Base-by-base conservation (phyloP, 805 yeast genomes). In the Cyberlindnera subsufficiens region DNA sequence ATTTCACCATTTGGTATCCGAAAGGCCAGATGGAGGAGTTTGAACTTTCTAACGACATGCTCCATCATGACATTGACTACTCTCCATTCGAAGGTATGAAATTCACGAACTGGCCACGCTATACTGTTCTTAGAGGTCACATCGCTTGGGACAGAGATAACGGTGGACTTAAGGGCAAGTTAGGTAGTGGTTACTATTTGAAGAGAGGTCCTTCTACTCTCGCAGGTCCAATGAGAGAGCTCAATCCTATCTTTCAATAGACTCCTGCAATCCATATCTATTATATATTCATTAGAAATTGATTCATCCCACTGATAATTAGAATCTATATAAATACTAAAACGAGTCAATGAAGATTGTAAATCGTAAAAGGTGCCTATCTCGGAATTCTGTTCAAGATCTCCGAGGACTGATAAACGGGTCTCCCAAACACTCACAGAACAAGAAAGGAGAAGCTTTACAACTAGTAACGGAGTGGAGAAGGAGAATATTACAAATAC, bases 1-100 rank as follows among this genome's bases (percentile, higher is more conserved):
- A 72, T 47, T 37, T 72, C 16, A 69, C 68, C 3, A 63, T 72
- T 20, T 72, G 78, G 77, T 69, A 72, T 52, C 74, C 75, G n/a
- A 52, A 59, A 38, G 61, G 56, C 14, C 35, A 55, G 30, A 52
- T 65, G 53, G 41, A 47, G 32, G 51, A 59, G 3, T 63, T 60
- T 38, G 32, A 37, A 0, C 42, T 64, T 27, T 52, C 42, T 29
- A 67, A 67, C 42, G 52, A 42, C 1, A 56, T 61, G 60, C 43
- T 67, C 14, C 62, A 64, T 43, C 71, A 67, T 44, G 58, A 58
- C 29, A 60, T 67, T 39, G 73, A 68, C 46, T 62, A 67, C 41
- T 58, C 70, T 1, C 70, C 72, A 14, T 67, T 51, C 42, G 71
- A 64, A 52, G 68, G 71, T 8, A 55, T 67, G 64, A 48, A 38